These are phyloP conservation scores for Hypoxylon sp. DNA, from an alignment of 2,329 filamentous ascomycete genomes.

Conservation along the genomic window DNA sequence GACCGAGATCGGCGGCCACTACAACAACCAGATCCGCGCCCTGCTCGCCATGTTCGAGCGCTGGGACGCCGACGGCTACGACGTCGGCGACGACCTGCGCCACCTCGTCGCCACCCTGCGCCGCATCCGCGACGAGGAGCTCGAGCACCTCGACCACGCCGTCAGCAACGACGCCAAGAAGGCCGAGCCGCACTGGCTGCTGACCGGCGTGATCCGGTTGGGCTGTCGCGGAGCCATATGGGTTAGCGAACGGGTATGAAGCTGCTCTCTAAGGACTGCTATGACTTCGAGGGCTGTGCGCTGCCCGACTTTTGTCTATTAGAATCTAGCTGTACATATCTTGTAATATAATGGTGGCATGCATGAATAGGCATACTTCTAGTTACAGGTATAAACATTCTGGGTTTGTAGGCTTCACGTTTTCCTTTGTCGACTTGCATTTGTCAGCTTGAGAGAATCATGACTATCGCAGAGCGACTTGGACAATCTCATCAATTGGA, in stretches of 20 bases:
- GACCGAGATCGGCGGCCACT: constrained; percentile 96
- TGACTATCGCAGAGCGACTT: no score
- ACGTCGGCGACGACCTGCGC: constrained; percentile 78
- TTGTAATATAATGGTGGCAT: no score
- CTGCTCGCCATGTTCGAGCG: constrained; percentile 81
- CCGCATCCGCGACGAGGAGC: constrained; percentile 89
- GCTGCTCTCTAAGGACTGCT: neutral
- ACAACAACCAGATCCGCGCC: constrained; percentile 87
- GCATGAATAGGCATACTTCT: no score
- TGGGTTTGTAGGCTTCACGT: no score
- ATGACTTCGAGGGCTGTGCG: no score
- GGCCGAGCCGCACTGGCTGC: constrained; percentile 86
- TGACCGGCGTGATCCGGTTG: constrained; percentile 87
- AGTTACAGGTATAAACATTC: no score
- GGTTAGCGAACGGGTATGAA: constrained; percentile 77
- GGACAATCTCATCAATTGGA: no score
- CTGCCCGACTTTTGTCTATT: no score
- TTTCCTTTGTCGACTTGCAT: no score
- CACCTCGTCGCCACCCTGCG: constrained; percentile 77
- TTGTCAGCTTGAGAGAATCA: no score
- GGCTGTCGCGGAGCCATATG: constrained; percentile 93
- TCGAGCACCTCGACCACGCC: constrained; percentile 96
- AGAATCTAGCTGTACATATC: neutral
- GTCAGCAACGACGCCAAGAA: constrained; percentile 92
- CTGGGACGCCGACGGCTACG: constrained; percentile 80